Base-by-base conservation (phyloP, 108 stramenopile species). In the Nitzschia inconspicua region DNA sequence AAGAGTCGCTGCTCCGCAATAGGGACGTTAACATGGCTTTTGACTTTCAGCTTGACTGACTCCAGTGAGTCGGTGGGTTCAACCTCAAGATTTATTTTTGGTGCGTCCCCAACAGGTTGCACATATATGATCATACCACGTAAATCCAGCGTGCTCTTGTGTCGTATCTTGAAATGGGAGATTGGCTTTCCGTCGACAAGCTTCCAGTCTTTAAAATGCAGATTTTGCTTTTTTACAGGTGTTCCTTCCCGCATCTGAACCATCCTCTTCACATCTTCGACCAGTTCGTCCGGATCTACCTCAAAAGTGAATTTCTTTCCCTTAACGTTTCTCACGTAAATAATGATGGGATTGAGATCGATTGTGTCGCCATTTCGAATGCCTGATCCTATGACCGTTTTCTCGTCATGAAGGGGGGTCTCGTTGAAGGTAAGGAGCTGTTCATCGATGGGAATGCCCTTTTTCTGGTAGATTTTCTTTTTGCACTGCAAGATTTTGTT, bases 51-150 rank as follows among this genome's bases (percentile, higher is more conserved):
- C 44, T 62, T 62, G 44, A 70, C 53, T 10, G 28, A 34, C 4
- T 26, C 11, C 4, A 70, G 37, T 4, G 54, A 56, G 31, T 70
- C 60, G n/a, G 23, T 39, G 16, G 69, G 69, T 36, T 63, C 47
- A n/a, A 70, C 69, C 1, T 70, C 69, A 22, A 70, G 31, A n/a
- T 42, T 36, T n/a, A 70, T 50, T 16, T 30, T 72, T 72, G 93
- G 92, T 30, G 91, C 94, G 18, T 94, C 94, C 2, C 8, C 27
- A 26, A 95, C 76, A 41, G 94, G 96, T 78, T 97, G 93, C 76
- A 95, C 94, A 63, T 85, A 90, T 43, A 80, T 75, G 13, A 66
- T 86, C 96, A 94, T 62, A 1, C 24, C 10, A 3, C 58, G 51
- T 50, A 70, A 40, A 41, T 62, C 55, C 5, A 70, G 20, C 2